Evolutionary conservation across 805 yeast species (phyloP).

Genomic region (Cyberlindnera veronae): DNA sequence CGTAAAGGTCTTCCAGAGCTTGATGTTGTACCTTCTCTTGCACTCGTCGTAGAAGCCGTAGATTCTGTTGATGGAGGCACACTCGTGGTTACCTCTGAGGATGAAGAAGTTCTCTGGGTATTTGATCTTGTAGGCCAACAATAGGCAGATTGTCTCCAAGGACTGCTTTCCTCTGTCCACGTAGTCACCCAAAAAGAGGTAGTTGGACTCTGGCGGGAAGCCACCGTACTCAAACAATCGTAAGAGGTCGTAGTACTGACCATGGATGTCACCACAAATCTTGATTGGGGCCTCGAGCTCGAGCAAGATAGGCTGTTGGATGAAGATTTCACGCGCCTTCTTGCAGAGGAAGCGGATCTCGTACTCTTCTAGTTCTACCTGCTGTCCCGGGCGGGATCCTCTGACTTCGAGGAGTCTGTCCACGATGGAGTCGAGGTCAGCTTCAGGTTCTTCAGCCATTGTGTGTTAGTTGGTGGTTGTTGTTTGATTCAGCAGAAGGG

Average conservation of each 20-base stretch:
- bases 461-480: conserved; percentile 10
- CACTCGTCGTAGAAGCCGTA: conserved; percentile 99
- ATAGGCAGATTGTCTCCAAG: conserved; percentile 88
- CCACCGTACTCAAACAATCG: conserved; percentile 98
- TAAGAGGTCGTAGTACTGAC: conserved; percentile 93
- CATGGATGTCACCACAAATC: conserved; percentile 97
- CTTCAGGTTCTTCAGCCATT: conserved; percentile 58
- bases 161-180: conserved; percentile 99
- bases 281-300: conserved; percentile 96
- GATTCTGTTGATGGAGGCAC: conserved; percentile 96
- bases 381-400: conserved; percentile 98
- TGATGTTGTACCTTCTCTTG: conserved; percentile 95
- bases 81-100: conserved; percentile 96
- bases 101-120: conserved; percentile 98
- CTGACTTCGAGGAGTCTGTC: conserved; percentile 96
- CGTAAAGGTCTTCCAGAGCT: conserved; percentile 97
- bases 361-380: conserved; percentile 87
- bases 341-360: conserved; percentile 95
- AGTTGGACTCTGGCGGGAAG: conserved; percentile 98
- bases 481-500: not conserved
- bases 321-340: conserved; percentile 96
- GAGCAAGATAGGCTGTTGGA: conserved; percentile 92
- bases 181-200: conserved; percentile 92
- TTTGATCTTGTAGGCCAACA: conserved; percentile 94
- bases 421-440: conserved; percentile 94